Conservation (phyloP, 2,329 filamentous ascomycete genomes). For the Hymenoscyphus fraxineus region DNA sequence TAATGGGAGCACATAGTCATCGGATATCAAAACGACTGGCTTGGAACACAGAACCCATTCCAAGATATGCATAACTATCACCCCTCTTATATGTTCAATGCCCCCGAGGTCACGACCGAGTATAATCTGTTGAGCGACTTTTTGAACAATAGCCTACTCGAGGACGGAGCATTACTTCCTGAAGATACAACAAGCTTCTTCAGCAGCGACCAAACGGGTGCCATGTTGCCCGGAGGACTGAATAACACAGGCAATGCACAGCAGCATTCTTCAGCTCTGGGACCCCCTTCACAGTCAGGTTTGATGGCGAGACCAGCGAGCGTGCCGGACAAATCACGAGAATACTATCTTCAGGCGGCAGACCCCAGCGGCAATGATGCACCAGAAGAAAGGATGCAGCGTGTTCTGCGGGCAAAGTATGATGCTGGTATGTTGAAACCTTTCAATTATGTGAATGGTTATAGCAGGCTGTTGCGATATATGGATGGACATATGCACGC, state of each 20-base stretch:
- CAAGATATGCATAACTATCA: slow-evolving; percentile 94
- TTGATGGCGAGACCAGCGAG: slow-evolving; percentile 59
- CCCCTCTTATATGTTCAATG: slow-evolving; percentile 90
- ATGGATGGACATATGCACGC: slow-evolving; percentile 85
- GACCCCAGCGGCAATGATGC: slow-evolving; percentile 84
- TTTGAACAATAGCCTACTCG: slow-evolving; percentile 83
- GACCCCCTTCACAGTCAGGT: slow-evolving; percentile 43
- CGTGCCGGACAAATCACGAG: slow-evolving; percentile 59
- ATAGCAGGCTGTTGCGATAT: slow-evolving; percentile 82
- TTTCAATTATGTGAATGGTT: slow-evolving; percentile 98
- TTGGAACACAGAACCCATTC: slow-evolving; percentile 70
- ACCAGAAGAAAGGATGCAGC: slow-evolving; percentile 92
- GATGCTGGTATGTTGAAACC: slow-evolving; percentile 91
- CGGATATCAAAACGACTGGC: slow-evolving; percentile 79
- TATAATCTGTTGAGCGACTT: slow-evolving; percentile 97
- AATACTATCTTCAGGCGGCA: slow-evolving; percentile 96
- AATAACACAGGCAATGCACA: slow-evolving; percentile 39
- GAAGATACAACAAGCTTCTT: slow-evolving; percentile 63
- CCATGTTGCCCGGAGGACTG: slow-evolving; percentile 47
- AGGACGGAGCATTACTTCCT: slow-evolving; percentile 70
- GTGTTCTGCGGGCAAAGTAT: slow-evolving; percentile 90
- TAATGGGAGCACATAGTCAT: slow-evolving; percentile 57
- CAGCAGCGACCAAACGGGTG: slow-evolving; percentile 50
- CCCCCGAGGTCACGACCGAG: slow-evolving; percentile 92
- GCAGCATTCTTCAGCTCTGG: slow-evolving; percentile 29